Conservation (phyloP, 306 rosid species). For the Glycine tomentella region DNA sequence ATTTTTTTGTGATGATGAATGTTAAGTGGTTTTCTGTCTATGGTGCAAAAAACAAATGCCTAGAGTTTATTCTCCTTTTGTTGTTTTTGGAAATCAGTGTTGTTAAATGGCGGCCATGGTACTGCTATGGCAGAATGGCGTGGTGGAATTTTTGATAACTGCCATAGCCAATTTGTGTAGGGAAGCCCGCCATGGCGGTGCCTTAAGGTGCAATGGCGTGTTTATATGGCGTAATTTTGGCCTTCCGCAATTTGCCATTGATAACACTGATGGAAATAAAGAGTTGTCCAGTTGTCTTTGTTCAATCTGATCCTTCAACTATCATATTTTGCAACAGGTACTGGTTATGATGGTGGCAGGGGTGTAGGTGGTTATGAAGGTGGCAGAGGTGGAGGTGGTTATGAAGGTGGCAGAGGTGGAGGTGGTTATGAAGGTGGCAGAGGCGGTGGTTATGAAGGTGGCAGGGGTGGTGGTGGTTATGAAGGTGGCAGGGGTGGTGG, state of each 20-base stretch:
- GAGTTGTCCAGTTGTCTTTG: neutral
- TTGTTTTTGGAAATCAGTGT: neutral
- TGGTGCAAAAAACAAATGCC: neutral
- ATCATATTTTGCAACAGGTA: conserved; percentile 45
- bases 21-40: neutral
- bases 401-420: conserved; percentile 45
- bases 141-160: too few species aligned
- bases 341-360: conserved; percentile 50
- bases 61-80: neutral
- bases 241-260: too few species aligned
- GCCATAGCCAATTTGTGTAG: too few species aligned
- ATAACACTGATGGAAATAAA: neutral
- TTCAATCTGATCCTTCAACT: conserved; percentile 38
- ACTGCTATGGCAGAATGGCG: too few species aligned
- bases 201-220: too few species aligned
- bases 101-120: too few species aligned
- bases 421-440: conserved; percentile 44
- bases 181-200: too few species aligned
- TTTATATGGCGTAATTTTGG: too few species aligned
- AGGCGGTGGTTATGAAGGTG: conserved; percentile 48
- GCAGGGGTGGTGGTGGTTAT: conserved; percentile 39
- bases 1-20: neutral
- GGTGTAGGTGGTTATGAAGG: conserved; percentile 45
- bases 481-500: conserved; percentile 38
- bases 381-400: conserved; percentile 35